These are phyloP conservation scores for Boletus speciosus DNA, from an alignment of 768 basidiomycete genomes.

Conservation along the genomic window DNA sequence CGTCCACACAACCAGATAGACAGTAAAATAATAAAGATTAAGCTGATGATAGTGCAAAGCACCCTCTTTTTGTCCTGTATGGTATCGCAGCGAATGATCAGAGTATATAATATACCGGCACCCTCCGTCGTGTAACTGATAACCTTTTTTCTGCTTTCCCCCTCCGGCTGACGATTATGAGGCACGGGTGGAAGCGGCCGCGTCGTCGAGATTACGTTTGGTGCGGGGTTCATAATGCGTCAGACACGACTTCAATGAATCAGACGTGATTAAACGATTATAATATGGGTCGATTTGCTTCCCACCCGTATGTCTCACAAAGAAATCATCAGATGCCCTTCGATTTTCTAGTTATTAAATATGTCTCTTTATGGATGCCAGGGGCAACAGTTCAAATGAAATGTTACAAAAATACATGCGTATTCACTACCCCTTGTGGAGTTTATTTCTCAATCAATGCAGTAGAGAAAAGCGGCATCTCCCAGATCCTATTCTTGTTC, in stretches of 20 bases:
- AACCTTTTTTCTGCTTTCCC: background rate
- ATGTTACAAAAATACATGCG: background rate
- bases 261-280: too few species aligned
- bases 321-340: too few species aligned
- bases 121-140: background rate
- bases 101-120: background rate
- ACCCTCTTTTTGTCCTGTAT: too few species aligned
- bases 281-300: too few species aligned
- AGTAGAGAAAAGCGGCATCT: background rate
- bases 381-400: background rate
- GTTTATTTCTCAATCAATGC: background rate
- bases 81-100: too few species aligned
- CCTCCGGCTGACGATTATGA: background rate
- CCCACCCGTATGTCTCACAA: too few species aligned
- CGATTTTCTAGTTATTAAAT: too few species aligned
- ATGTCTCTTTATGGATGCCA: background rate
- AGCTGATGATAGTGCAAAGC: too few species aligned
- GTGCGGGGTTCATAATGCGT: too few species aligned
- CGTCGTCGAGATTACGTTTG: background rate
- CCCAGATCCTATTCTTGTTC: background rate
- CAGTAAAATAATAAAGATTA: too few species aligned
- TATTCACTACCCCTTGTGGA: background rate
- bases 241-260: too few species aligned
- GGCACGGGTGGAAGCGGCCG: background rate
- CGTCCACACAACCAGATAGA: too few species aligned